Evolutionary conservation across 2,329 filamentous ascomycete genomes (phyloP).

Genomic region (Teratosphaeria epicoccoides): DNA sequence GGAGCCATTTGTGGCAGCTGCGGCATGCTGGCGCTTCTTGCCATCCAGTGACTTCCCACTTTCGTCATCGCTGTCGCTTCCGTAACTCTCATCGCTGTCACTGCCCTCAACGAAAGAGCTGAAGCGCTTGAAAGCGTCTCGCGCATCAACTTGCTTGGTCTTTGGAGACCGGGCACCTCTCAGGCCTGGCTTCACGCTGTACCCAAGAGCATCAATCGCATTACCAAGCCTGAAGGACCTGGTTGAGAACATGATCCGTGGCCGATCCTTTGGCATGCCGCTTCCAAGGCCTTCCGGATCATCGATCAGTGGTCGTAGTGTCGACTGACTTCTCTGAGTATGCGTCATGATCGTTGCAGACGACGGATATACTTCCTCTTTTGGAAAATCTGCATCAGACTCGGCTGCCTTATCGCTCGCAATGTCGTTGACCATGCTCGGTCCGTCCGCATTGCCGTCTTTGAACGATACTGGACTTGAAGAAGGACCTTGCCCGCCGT

Average conservation of each 20-base stretch:
- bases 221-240: background rate
- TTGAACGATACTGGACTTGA: background rate
- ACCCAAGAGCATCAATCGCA: background rate
- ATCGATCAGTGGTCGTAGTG: background rate
- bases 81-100: slow-evolving; percentile 6
- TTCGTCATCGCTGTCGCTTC: slow-evolving; percentile 4
- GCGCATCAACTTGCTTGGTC: background rate
- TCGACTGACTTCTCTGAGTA: background rate
- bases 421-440: background rate
- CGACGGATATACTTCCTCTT: background rate
- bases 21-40: background rate
- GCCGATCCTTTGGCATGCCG: background rate
- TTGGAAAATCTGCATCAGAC: background rate
- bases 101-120: slow-evolving; percentile 7
- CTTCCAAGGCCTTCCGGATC: background rate
- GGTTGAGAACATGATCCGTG: background rate
- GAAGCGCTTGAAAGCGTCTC: slow-evolving; percentile 10
- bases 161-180: background rate
- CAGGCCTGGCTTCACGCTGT: background rate
- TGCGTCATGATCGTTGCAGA: background rate
- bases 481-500: background rate
- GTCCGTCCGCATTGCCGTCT: background rate
- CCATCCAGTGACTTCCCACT: background rate
- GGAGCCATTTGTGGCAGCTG: background rate
- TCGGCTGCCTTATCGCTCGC: background rate